These are phyloP conservation scores for Colletotrichum liaoningense DNA, from an alignment of 2,329 filamentous ascomycete species.

Conservation along the genomic window DNA sequence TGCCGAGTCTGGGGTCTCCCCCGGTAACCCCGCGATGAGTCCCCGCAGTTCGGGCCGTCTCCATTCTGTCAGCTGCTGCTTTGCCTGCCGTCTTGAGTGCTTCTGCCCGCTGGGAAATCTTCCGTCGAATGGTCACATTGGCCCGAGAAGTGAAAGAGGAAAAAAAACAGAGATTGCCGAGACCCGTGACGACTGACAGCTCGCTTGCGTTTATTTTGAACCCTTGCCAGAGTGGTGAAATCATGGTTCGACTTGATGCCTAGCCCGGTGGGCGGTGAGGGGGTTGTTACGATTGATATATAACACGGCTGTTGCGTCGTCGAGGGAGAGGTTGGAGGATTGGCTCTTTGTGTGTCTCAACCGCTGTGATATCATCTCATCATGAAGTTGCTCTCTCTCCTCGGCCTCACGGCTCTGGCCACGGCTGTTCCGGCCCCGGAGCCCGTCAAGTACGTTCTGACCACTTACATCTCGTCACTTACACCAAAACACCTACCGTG, in stretches of 20 bases:
- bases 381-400: conserved; percentile 23
- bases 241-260: conserved; percentile 1
- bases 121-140: conserved; percentile 23
- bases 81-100: neutral
- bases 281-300: neutral
- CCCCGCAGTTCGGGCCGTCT: conserved; percentile 17
- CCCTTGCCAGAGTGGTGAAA: conserved; percentile 3
- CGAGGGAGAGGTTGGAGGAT: neutral
- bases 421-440: conserved; percentile 7
- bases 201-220: conserved; percentile 17
- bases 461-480: neutral
- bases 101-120: neutral
- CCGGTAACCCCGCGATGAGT: conserved; percentile 27
- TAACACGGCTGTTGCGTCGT: neutral
- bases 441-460: conserved; percentile 13
- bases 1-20: conserved; percentile 19
- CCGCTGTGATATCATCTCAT: neutral
- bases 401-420: conserved; percentile 22
- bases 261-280: conserved; percentile 8
- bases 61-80: neutral
- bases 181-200: conserved; percentile 20
- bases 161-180: conserved; percentile 12
- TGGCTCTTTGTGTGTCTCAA: neutral
- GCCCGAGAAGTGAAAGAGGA: neutral
- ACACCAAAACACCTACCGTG: too few relatives aligned